Base-by-base conservation (phyloP, 108 stramenopile genomes). In the Conticribra weissflogii region DNA sequence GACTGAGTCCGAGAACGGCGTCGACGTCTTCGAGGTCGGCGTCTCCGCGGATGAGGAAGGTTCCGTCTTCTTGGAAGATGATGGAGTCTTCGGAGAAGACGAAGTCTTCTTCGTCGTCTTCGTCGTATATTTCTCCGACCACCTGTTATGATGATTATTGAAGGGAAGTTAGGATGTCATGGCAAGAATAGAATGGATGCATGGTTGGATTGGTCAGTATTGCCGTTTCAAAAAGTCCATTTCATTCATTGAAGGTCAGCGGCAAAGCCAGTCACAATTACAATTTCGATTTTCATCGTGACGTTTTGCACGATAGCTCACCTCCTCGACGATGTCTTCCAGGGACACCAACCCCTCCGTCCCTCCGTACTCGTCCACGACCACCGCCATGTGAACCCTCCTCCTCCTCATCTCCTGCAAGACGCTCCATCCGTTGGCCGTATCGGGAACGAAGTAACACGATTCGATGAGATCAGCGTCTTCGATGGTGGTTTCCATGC, bases 321-420 rank as follows among this genome's bases (percentile, higher is more conserved):
- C 95, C 84, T 96, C 96, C 81, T 98, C 98, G 19, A 97, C 86
- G 61, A 97, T 96, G 79, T 97, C 96, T 80, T 98, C 98, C 23
- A 98, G 71, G 3, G 96, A 96, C 8, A 98, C 96, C 54, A 98
- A 60, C n/a, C 98, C 98, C 59, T 95, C 96, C 0, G 98, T 98
- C 29, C 98, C 98, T 27, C 98, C 98, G 71, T 91, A 97, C 82
- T 98, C 98, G 62, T 98, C 98, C 7, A 98, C 98, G 21, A 98
- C 98, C 72, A 98, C 89, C 4, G 98, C 98, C 91, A 98, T 91
- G 68, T 98, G 98, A 16, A 96, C 85, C 18, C 98, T 85, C 25
- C 97, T 82, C 36, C 83, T 81, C 49, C 96, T 85, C 98, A 98
- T 97, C 74, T 98, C 98, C 74, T 98, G 95, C 49, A 98, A 72